phyloP scores from a whole-genome alignment of 1,139 yeast genomes.

The Lodderomyces theae region DNA sequence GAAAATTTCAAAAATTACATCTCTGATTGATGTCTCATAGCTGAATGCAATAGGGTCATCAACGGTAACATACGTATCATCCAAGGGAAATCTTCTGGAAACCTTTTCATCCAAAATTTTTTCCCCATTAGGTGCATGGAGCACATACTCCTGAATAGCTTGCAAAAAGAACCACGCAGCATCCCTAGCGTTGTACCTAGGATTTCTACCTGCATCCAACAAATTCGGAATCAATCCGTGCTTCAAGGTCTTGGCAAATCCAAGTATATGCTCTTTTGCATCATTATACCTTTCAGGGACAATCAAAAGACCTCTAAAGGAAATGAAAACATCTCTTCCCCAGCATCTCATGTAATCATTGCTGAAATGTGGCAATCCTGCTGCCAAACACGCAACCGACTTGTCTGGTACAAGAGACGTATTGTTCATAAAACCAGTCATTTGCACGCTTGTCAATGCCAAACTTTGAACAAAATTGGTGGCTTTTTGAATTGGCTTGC shows the following conservation, averaged over 20 bases:
- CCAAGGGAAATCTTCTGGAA: constrained; percentile 81
- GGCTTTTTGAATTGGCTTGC: constrained; percentile 49
- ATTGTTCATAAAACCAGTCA: constrained; percentile 72
- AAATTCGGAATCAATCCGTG: constrained; percentile 95
- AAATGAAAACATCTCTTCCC: constrained; percentile 95
- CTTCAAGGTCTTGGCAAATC: constrained; percentile 87
- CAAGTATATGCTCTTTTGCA: constrained; percentile 77
- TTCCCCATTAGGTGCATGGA: constrained; percentile 65
- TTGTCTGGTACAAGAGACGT: constrained; percentile 72
- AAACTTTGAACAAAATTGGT: constrained; percentile 76
- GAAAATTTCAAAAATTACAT: constrained; percentile 77
- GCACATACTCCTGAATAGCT: constrained; percentile 78
- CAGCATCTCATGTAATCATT: constrained; percentile 92
- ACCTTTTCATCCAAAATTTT: constrained; percentile 69
- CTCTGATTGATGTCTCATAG: constrained; percentile 66
- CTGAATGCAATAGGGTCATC: constrained; percentile 77
- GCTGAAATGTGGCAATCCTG: constrained; percentile 94
- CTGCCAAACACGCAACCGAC: constrained; percentile 78
- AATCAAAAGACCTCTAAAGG: constrained; percentile 76
- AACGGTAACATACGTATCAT: constrained; percentile 71
- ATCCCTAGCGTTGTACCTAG: constrained; percentile 94
- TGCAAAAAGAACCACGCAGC: constrained; percentile 96
- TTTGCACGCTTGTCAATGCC: constrained; percentile 81
- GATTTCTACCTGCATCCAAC: constrained; percentile 88
- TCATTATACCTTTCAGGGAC: constrained; percentile 77